A percentile compares a stretch with the other conserved stretches of the same genome.
These are phyloP conservation scores for Xylaria hypoxylon DNA, from an alignment of 2,329 filamentous ascomycete genomes.

Conservation along the genomic window DNA sequence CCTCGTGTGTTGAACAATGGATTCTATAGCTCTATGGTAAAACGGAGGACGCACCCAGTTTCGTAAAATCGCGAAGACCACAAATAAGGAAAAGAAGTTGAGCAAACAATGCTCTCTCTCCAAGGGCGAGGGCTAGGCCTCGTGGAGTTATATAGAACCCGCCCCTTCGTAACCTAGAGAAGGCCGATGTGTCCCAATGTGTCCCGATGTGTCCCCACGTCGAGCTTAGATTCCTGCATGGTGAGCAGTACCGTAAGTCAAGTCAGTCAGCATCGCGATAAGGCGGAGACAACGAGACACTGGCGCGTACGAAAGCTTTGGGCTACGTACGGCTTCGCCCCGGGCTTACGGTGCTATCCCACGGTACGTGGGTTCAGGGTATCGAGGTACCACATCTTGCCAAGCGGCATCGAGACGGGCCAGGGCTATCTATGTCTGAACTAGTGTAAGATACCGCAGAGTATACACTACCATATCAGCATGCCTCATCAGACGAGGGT, in stretches of 20 bases:
- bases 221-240: slow-evolving; percentile 32
- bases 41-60: slow-evolving; percentile 30
- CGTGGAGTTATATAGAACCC: slow-evolving; percentile 39
- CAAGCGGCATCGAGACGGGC: slow-evolving; percentile 23
- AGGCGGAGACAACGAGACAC: slow-evolving; percentile 35
- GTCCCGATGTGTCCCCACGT: slow-evolving; percentile 36
- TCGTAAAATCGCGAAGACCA: slow-evolving; percentile 43
- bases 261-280: slow-evolving; percentile 38
- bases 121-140: slow-evolving; percentile 9
- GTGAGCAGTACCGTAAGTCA: slow-evolving; percentile 33
- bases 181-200: slow-evolving; percentile 34
- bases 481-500: slow-evolving; percentile 26
- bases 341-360: slow-evolving; percentile 33
- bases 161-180: slow-evolving; percentile 13
- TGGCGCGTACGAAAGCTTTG: slow-evolving; percentile 25
- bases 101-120: slow-evolving; percentile 22
- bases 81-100: slow-evolving; percentile 40
- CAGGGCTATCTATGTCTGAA: slow-evolving; percentile 29
- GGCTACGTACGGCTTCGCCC: slow-evolving; percentile 17
- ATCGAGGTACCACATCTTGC: slow-evolving; percentile 28
- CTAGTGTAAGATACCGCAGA: slow-evolving; percentile 30
- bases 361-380: slow-evolving; percentile 27
- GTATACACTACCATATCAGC: slow-evolving; percentile 26
- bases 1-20: slow-evolving; percentile 42
- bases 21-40: slow-evolving; percentile 39